Base-by-base conservation (phyloP, 1,284 basidiomycete genomes). In the Pseudozyma hubeiensis region DNA sequence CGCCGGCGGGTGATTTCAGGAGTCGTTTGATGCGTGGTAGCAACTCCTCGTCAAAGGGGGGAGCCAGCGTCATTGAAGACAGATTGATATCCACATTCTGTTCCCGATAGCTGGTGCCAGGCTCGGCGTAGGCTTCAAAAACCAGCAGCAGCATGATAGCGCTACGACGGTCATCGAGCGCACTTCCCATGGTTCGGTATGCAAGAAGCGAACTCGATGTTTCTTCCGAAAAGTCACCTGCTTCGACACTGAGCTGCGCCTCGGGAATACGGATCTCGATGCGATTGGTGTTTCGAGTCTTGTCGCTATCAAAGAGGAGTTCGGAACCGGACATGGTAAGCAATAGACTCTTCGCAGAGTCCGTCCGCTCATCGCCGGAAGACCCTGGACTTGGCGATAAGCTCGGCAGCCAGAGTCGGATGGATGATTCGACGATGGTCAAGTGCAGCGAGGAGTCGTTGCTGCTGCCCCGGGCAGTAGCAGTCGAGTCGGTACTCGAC, bases 1-100 rank as follows among this genome's bases (percentile, higher is more conserved):
- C 93, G 45, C 92, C 94, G 49, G 92, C 92, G 13, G 96, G 96
- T 24, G 94, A 89, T 83, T 93, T 93, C 33, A 88, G 86, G 79
- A 96, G 95, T 0, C 66, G 60, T 5, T 85, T 85, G 7, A 98
- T 75, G 70, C 94, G 91, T 5, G 86, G 77, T 5, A 90, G 84
- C 89, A 92, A 92, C 8, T 84, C 82, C 31, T 90, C 78, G 72
- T 94, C 90, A 9, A 91, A 88, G 30, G 88, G 87, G 6, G 91
- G 80, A 56, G 88, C 89, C 69, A 89, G 88, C 0, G 90, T 92
- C 66, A 93, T 88, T 19, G 90, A 90, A 61, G 87, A 88, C 7
- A 94, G 78, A 0, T 88, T 88, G 14, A 93, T 58, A 62, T 89
- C 89, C 60, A 97, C 56, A 84, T 62, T 88, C 87, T 2, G 93